Evolutionary conservation across 441 rosid species (phyloP), one percentile per base, ranked within the genome.

Genomic region (Francoa sonchifolia): DNA sequence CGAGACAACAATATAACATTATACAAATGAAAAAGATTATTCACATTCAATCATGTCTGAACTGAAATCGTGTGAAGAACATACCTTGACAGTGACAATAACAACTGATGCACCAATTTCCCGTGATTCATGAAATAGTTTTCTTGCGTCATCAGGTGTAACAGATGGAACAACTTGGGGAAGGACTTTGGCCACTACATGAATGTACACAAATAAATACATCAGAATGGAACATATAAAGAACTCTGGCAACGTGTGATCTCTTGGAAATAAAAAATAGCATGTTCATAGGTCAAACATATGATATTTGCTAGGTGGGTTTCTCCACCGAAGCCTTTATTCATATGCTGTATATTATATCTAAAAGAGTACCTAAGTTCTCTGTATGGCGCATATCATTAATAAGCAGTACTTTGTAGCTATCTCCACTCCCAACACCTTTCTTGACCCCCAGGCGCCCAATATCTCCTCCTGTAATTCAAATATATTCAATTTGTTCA

Each of bases 131-230:
- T 48, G 57, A 26, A 57, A 63, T 31, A 63, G 34, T 35, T 27
- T 57, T 44, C 60, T 53, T 12, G 68, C 60, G 48, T 44, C 63
- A 34, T 63, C 52, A n/a, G 60, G 54, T 15, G 60, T 44, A 15
- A 57, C 39, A 19, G 53, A 57, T 19, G 63, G 68, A 44, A 63
- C 63, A 50, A 9, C 57, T 57, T 16, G 60, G 20, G 68, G 63
- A 19, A 63, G 23, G 3, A 63, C 63, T 50, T 44, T 63, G 1
- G 53, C 60, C 32, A 44, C 68, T 63, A 25, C 19, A 50, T 26
- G 44, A 50, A n/a, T 37, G 49, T 29, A 25, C n/a, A 16, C 16
- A 34, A 32, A 32, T 32, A 13, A 32, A n/a, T n/a, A n/a, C n/a
- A n/a, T n/a, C n/a, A n/a, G n/a, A n/a, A n/a, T n/a, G n/a, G n/a